phyloP scores from a whole-genome alignment of 345 rosid species.

The Camelina neglecta region DNA sequence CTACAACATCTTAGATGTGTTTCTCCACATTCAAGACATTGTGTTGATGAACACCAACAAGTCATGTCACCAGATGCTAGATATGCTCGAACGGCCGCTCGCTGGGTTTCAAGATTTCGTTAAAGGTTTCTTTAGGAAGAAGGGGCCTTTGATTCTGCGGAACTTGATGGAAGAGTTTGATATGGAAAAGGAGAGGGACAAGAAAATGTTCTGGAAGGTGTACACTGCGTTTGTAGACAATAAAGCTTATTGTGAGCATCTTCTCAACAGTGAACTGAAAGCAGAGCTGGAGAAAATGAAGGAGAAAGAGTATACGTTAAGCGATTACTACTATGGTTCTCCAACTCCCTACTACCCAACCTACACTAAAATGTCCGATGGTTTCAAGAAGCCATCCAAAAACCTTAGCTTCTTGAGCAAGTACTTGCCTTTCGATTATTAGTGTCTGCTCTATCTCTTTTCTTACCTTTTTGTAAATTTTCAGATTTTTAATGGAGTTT shows the following conservation, averaged over 20 bases:
- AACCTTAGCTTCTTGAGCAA: conserved; percentile 10
- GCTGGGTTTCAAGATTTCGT: conserved; percentile 38
- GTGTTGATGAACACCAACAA: conserved; percentile 34
- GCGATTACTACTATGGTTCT: conserved; percentile 7
- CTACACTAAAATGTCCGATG: conserved; percentile 18
- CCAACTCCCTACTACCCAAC: conserved; percentile 26
- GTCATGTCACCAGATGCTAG: conserved; percentile 39
- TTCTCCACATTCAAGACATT: conserved; percentile 37
- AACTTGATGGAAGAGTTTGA: conserved; percentile 34
- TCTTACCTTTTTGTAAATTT: not conserved
- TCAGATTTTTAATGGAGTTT: not conserved
- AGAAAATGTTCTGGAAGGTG: conserved; percentile 31
- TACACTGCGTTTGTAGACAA: conserved; percentile 40
- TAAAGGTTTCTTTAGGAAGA: conserved; percentile 36
- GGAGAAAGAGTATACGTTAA: conserved; percentile 27
- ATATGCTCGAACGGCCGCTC: conserved; percentile 29
- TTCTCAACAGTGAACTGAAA: conserved; percentile 33
- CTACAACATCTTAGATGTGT: conserved; percentile 37
- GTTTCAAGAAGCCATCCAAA: conserved; percentile 15
- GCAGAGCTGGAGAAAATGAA: conserved; percentile 28
- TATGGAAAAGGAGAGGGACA: conserved; percentile 34
- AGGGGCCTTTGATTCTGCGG: conserved; percentile 27
- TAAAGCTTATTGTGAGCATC: conserved; percentile 35
- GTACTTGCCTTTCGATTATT: not conserved
- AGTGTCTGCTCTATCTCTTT: conserved; percentile 13